Conservation (phyloP, 2,329 filamentous ascomycete species). For the Fusarium buxicola region DNA sequence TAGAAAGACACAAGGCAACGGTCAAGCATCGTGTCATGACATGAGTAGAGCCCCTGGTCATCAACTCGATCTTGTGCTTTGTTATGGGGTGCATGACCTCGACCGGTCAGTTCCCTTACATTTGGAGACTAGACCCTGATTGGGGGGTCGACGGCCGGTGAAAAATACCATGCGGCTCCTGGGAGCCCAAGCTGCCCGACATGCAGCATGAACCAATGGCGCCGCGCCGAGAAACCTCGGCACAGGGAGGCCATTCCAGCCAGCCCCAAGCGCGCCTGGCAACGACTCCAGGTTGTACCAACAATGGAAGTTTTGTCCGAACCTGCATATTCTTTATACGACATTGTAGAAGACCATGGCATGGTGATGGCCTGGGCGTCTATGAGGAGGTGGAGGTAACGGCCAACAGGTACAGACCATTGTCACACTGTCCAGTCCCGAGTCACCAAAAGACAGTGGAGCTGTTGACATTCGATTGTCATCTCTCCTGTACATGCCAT, state of each 20-base stretch:
- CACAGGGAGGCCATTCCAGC: constrained; percentile 13
- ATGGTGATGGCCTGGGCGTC: background rate
- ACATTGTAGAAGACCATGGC: constrained; percentile 5
- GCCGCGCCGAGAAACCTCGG: constrained; percentile 28
- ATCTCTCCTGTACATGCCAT: constrained; percentile 17
- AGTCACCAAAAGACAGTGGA: constrained; percentile 9
- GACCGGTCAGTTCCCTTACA: constrained; percentile 44
- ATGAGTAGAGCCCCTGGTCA: constrained; percentile 39
- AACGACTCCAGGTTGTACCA: constrained; percentile 25
- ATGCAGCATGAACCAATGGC: constrained; percentile 35
- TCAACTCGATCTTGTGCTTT: constrained; percentile 26
- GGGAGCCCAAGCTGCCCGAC: constrained; percentile 33
- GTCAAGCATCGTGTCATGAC: constrained; percentile 53
- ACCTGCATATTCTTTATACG: constrained; percentile 13
- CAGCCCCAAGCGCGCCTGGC: constrained; percentile 25
- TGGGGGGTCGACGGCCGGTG: constrained; percentile 39
- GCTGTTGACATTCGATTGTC: constrained; percentile 10
- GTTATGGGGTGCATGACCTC: constrained; percentile 33
- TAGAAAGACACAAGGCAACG: constrained; percentile 56
- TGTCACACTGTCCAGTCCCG: constrained; percentile 5
- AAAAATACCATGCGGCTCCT: constrained; percentile 34
- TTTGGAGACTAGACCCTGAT: constrained; percentile 35
- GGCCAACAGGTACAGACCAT: constrained; percentile 1
- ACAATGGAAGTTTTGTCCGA: constrained; percentile 15
- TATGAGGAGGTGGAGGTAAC: constrained; percentile 2